Conservation (phyloP, 768 basidiomycete species). For the Coprinopsis sp. region DNA sequence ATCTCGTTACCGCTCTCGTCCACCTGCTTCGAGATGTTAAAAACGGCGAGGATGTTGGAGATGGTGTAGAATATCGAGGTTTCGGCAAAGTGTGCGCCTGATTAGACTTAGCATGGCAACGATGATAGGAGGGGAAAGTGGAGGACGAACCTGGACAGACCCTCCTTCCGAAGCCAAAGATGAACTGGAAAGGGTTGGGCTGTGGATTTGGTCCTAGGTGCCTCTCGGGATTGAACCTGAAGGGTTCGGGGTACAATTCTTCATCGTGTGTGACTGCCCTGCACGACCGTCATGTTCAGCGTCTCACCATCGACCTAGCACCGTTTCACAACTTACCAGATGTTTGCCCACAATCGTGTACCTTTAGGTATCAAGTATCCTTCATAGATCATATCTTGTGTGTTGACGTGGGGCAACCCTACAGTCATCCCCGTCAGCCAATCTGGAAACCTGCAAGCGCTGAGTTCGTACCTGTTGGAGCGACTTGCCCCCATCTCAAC, state of each 20-base stretch:
- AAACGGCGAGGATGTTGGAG: constrained; percentile 30
- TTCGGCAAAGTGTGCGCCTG: constrained; percentile 29
- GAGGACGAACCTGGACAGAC: constrained; percentile 23
- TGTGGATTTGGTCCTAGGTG: constrained; percentile 26
- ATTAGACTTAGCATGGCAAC: not conserved
- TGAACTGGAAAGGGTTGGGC: constrained; percentile 25
- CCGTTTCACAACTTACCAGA: constrained; percentile 20
- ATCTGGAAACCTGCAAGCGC: not conserved
- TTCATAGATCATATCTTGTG: constrained; percentile 28
- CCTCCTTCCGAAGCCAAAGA: constrained; percentile 36
- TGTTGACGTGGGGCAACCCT: constrained; percentile 26
- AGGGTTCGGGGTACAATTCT: constrained; percentile 31
- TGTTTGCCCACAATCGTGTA: constrained; percentile 25
- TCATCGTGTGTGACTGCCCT: constrained; percentile 34
- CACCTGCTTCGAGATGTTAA: constrained; percentile 33
- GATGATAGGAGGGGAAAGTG: not conserved
- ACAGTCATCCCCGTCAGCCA: not conserved
- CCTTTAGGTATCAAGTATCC: constrained; percentile 32
- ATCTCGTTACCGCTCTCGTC: constrained; percentile 32
- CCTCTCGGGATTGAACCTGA: constrained; percentile 32
- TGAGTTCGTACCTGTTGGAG: constrained; percentile 21
- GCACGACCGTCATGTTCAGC: not conserved
- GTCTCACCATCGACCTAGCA: not conserved
- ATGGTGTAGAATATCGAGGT: constrained; percentile 33
- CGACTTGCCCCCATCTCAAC: constrained; percentile 30